Conservation (phyloP, 345 rosid genomes). For the thale cress (Arabidopsis thaliana) region TAIR10.1 NC_003076.8:1718501-1719000, state of each 20-base stretch:
- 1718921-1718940: constrained; percentile 62
- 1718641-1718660: neutral
- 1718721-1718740: constrained; percentile 79
- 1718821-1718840: constrained; percentile 71
- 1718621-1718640: constrained; percentile 5
- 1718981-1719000: constrained; percentile 4
- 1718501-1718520: constrained; percentile 89
- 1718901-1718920: constrained; percentile 80
- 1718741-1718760: constrained; percentile 90
- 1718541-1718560: neutral
- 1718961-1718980: constrained; percentile 10
- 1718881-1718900: constrained; percentile 83
- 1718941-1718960: constrained; percentile 56
- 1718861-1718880: constrained; percentile 6
- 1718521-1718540: constrained; percentile 33
- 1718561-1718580: neutral
- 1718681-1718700: neutral
- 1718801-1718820: constrained; percentile 71
- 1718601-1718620: neutral
- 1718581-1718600: neutral
- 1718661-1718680: neutral
- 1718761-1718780: constrained; percentile 77
- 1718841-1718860: constrained; percentile 15
- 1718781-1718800: constrained; percentile 64
- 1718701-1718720: constrained; percentile 30